A percentile compares a stretch with the other conserved stretches of the same genome.
phyloP scores from a whole-genome alignment of 495 filamentous ascomycete genomes.

The Penicillium cosmopolitanum region DNA sequence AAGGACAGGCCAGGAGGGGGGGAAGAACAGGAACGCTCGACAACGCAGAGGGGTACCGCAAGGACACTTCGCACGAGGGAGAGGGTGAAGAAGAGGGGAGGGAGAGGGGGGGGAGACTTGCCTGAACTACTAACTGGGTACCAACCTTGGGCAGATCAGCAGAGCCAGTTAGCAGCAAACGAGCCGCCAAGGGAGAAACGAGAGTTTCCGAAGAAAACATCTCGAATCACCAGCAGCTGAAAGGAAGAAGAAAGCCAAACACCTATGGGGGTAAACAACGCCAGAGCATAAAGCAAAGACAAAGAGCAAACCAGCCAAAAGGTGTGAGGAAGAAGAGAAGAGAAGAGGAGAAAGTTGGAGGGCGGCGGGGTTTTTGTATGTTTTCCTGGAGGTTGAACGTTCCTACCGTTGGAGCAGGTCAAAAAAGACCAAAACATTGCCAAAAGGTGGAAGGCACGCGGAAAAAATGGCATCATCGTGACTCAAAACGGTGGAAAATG shows the following conservation, averaged over 20 bases:
- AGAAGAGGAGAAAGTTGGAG: neutral
- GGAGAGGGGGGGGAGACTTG: neutral
- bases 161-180: neutral
- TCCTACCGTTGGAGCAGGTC: too few species aligned
- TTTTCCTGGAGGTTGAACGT: neutral
- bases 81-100: neutral
- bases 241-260: neutral
- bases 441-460: neutral
- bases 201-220: neutral
- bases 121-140: neutral
- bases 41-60: too few species aligned
- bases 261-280: too few species aligned
- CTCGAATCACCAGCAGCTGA: neutral
- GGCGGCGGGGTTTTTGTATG: neutral
- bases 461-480: neutral
- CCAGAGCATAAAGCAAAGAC: neutral
- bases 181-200: neutral
- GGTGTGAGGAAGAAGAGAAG: neutral
- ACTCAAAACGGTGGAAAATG: too few species aligned
- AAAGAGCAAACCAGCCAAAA: neutral
- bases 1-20: neutral
- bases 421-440: too few species aligned
- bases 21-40: neutral
- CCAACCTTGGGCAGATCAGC: neutral
- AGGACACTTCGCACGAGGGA: neutral